A percentile compares a stretch with the other conserved stretches of the same genome.
phyloP scores from a whole-genome alignment of 495 filamentous ascomycete species.

The Daldinia caldariorum region DNA sequence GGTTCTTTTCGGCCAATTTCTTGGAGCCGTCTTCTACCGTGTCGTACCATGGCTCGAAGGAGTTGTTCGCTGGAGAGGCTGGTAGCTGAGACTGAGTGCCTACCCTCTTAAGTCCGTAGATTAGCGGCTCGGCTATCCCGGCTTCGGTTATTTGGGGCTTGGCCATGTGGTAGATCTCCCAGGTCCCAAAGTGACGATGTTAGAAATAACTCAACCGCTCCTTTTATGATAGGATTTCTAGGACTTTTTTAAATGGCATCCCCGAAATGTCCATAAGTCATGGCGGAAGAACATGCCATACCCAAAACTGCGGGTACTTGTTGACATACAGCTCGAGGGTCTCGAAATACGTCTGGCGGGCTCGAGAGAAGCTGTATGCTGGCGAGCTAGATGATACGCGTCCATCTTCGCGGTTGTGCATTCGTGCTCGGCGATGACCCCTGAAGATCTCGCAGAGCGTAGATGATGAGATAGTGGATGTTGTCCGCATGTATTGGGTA shows the following conservation, averaged over 20 bases:
- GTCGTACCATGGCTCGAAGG: neutral
- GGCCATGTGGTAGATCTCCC: too few relatives aligned
- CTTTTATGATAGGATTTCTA: too few relatives aligned
- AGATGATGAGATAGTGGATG: constrained; percentile 19
- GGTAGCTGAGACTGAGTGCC: neutral
- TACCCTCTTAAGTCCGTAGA: neutral
- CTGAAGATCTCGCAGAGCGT: constrained; percentile 29
- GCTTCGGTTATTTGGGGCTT: neutral
- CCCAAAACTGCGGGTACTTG: constrained; percentile 11
- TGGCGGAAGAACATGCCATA: constrained; percentile 1
- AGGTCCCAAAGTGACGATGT: too few relatives aligned
- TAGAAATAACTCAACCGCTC: too few relatives aligned
- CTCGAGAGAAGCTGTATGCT: constrained; percentile 28
- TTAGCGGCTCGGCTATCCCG: neutral
- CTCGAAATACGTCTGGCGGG: constrained; percentile 29
- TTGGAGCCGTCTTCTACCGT: neutral
- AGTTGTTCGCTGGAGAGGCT: neutral
- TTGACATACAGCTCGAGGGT: constrained; percentile 20
- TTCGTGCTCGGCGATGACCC: constrained; percentile 18
- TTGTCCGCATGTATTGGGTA: neutral
- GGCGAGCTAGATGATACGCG: constrained; percentile 27
- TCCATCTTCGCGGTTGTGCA: constrained; percentile 33
- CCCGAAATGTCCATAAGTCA: too few relatives aligned
- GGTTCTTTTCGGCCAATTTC: neutral
- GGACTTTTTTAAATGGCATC: too few relatives aligned